These are phyloP conservation scores for Dictyostelium discoideum DNA, from an alignment of 78 protist genomes.

Conservation along the genomic window dicty_2.7 NC_007089.4:212501-213000, in stretches of 20 bases:
- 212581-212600: conserved; percentile 52
- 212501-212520: conserved; percentile 57
- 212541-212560: background rate
- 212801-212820: background rate
- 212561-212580: conserved; percentile 23
- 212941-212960: conserved; percentile 18
- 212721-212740: conserved; percentile 8
- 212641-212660: background rate
- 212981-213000: background rate
- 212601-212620: background rate
- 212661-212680: conserved; percentile 4
- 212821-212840: background rate
- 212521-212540: background rate
- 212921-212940: conserved; percentile 19
- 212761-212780: background rate
- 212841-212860: conserved; percentile 13
- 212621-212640: background rate
- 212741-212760: background rate
- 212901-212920: conserved; percentile 59
- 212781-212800: conserved; percentile 25
- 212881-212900: conserved; percentile 35
- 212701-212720: background rate
- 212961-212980: conserved; percentile 13
- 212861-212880: background rate
- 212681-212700: background rate